Evolutionary conservation across 2,329 filamentous ascomycete species (phyloP), one percentile per base, ranked within the genome.

Genomic region (Taxawa tesnikishii): DNA sequence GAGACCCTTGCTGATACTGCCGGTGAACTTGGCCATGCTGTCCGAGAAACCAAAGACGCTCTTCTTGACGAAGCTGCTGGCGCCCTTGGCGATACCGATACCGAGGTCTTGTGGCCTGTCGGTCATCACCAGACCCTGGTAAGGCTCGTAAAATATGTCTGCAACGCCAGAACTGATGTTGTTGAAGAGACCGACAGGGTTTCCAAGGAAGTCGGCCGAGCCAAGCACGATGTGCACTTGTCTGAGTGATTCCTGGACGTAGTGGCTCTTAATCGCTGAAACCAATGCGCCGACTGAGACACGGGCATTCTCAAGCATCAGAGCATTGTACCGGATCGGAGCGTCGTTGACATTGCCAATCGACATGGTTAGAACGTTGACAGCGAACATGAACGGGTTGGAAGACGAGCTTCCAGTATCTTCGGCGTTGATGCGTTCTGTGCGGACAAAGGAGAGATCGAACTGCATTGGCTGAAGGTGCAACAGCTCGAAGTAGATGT

Each of bases 321-420:
- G 65, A 1, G 90, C 84, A 41, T 96, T 98, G 52, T 98, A 75
- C 29, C 84, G 78, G 32, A 98, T 77, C 0, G 90, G 92, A 5
- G 90, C 90, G 57, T 98, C 92, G 48, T 98, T 98, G 64, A 98
- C 84, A 48, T 98, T 98, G 42, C 90, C 90, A 48, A 98, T 90
- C 10, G 90, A 93, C 90, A 98, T 98, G 1, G 92, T 96, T 65
- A 98, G 77, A 44, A 96, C 83, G 50, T 98, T 96, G 55, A 96
- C 77, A 53, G 94, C 87, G 63, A 96, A 98, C 87, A 96, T 96
- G 55, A 98, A 70, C 1, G 92, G 92, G 50, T 94, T 98, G 26
- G 74, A 76, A 2, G 84, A 84, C 10, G 60, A 62, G 28, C 83
- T 84, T 28, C 85, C 81, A 45, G 90, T 92, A 54, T 96, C 87